These are phyloP conservation scores for Thalia dealbata DNA, from an alignment of 176 grass and related monocot genomes.

Conservation along the genomic window DNA sequence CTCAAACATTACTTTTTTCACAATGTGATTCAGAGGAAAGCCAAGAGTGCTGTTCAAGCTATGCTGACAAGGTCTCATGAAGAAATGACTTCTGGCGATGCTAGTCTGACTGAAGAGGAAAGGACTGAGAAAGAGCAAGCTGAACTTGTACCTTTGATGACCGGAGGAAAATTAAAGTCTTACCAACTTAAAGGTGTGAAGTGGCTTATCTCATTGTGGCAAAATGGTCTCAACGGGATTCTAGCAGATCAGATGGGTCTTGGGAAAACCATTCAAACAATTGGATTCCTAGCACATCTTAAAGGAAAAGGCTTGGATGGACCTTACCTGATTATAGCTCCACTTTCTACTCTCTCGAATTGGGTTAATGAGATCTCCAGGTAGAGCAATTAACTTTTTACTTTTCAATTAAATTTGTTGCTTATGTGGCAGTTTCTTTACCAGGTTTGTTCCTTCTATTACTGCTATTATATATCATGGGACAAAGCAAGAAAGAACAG, in stretches of 20 bases:
- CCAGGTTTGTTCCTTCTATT: constrained; percentile 79
- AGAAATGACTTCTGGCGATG: constrained; percentile 37
- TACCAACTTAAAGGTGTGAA: constrained; percentile 98
- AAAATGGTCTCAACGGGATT: constrained; percentile 92
- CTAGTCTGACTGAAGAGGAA: constrained; percentile 56
- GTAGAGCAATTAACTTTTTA: constrained; percentile 22
- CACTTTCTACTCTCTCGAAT: constrained; percentile 94
- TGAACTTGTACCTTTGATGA: constrained; percentile 77
- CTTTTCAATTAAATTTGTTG: neutral
- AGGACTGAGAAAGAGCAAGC: constrained; percentile 58
- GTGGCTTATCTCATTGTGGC: constrained; percentile 96
- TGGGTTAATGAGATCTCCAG: constrained; percentile 84
- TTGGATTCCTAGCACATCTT: constrained; percentile 91
- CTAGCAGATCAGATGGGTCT: constrained; percentile 98
- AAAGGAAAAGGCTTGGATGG: constrained; percentile 84
- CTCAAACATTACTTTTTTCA: neutral
- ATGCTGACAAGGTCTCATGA: constrained; percentile 81
- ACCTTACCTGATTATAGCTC: constrained; percentile 83
- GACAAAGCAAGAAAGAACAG: constrained; percentile 41
- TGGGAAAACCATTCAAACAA: constrained; percentile 96
- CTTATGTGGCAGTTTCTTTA: constrained; percentile 19
- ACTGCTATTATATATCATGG: constrained; percentile 77
- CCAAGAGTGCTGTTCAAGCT: constrained; percentile 76
- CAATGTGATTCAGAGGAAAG: constrained; percentile 46
- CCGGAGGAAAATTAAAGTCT: constrained; percentile 75